Evolutionary conservation across 2,329 filamentous ascomycete species (phyloP), one percentile per base, ranked within the genome.

Genomic region (Plectosphaerella plurivora): DNA sequence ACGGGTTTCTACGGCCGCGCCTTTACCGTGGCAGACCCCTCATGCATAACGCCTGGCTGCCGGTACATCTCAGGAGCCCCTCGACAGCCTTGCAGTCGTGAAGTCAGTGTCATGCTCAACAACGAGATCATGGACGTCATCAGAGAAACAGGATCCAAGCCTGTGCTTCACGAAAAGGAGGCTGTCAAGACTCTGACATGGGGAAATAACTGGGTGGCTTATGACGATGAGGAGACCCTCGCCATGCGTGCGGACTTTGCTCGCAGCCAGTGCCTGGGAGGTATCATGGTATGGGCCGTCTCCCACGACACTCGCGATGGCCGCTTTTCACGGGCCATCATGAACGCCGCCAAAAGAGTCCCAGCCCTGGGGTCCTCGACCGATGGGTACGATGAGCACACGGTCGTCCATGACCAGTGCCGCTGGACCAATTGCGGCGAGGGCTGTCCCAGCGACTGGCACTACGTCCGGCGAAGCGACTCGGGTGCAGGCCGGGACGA

Each of bases 1-100:
- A 35, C 71, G 3, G 72, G 61, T 3, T 77, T 74, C 47, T 79
- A 80, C 52, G 72, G 71, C 1, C 58, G 62, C 1, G 35, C 47
- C 5, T 60, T 56, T 22, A 55, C 53, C 7, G 39, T 55, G 1
- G 16, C 54, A 1, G 51, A 54, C 10, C 24, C 59, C 3, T 28
- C 15, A 3, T 64, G 62, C 45, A 45, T 46, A 0, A 56, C 46
- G 5, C 57, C 60, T 6, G 58, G 59, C 3, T 64, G 62, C 39
- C 51, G 20, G 6, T 62, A 59, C 52, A 41, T 37, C 12, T 47
- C 39, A 3, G 57, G 53, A 57, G 54, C 16, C 56, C 53, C 1
- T 20, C 50, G 2, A 57, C 57, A 3, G 12, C 45, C 0, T 44
- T 65, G 60, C 53, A 63, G 60, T n/a, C 42, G 49, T 1, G 54